Evolutionary conservation across 352 stramenopile species (phyloP).

Genomic region (Albugo candida): DNA sequence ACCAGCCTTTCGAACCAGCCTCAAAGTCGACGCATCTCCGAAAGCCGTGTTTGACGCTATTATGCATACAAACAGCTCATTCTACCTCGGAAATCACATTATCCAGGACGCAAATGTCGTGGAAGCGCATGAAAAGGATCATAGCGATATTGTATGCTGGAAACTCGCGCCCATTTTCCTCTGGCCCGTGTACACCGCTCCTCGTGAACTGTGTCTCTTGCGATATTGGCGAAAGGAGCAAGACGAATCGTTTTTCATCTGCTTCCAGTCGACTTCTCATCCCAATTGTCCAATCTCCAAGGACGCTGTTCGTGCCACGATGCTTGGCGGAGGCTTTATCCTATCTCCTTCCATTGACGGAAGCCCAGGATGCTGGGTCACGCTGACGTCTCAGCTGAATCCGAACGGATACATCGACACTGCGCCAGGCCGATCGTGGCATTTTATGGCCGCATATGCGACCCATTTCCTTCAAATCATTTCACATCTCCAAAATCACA

Average conservation of each 20-base stretch:
- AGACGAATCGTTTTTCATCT: conserved; percentile 67
- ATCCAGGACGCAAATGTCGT: conserved; percentile 39
- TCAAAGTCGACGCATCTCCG: conserved; percentile 43
- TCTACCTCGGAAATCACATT: conserved; percentile 61
- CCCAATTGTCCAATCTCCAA: conserved; percentile 17
- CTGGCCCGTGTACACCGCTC: conserved; percentile 44
- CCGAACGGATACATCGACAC: conserved; percentile 60
- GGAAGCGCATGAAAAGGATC: conserved; percentile 33
- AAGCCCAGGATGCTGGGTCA: conserved; percentile 62
- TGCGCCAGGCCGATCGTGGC: conserved; percentile 30
- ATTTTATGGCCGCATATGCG: conserved; percentile 58
- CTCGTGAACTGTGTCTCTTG: conserved; percentile 53
- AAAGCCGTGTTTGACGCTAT: conserved; percentile 62
- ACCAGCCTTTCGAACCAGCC: conserved; percentile 44
- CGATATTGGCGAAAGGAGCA: conserved; percentile 72
- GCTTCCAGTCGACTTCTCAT: conserved; percentile 70
- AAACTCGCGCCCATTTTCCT: conserved; percentile 41
- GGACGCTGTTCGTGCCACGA: conserved; percentile 24
- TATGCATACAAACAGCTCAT: conserved; percentile 42
- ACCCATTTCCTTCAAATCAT: conserved; percentile 68
- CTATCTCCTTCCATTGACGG: conserved; percentile 25
- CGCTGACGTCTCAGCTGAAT: conserved; percentile 62
- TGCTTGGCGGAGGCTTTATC: conserved; percentile 68
- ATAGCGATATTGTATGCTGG: conserved; percentile 69
- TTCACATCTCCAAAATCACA: conserved; percentile 15